phyloP scores from a whole-genome alignment of 2,329 filamentous ascomycete genomes.

The Ophiostoma novo-ulmi region DNA sequence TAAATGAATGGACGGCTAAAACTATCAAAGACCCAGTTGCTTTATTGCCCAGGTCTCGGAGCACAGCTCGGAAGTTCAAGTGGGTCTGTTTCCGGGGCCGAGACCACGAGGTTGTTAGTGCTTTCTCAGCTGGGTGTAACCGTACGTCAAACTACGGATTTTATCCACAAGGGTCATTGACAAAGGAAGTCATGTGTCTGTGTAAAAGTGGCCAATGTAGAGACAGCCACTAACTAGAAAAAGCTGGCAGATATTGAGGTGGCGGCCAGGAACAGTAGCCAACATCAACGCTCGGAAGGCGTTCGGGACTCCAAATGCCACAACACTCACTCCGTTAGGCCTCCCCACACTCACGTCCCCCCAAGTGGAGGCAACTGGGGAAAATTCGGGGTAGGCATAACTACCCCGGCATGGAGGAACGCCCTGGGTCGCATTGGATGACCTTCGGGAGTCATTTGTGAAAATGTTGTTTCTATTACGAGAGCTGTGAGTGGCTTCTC shows the following conservation, averaged over 20 bases:
- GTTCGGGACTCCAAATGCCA: not conserved
- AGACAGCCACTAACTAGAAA: not conserved
- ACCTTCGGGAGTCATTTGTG: not conserved
- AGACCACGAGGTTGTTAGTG: not conserved
- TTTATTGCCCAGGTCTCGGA: not conserved
- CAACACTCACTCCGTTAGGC: not conserved
- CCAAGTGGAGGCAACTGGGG: not conserved
- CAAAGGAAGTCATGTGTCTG: not conserved
- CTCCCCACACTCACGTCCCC: not conserved
- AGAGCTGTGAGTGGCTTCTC: not conserved
- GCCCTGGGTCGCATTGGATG: not conserved
- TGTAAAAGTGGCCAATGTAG: not conserved
- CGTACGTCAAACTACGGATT: not conserved
- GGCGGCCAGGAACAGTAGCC: not conserved
- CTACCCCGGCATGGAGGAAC: not conserved
- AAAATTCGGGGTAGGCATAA: not conserved
- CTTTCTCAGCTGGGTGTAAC: not conserved
- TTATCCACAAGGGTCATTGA: not conserved
- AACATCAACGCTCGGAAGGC: not conserved
- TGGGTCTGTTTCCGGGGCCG: not conserved
- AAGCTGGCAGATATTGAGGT: not conserved
- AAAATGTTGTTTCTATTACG: not conserved
- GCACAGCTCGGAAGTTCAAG: not conserved
- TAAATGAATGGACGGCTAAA: no score
- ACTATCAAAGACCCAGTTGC: no score